Conservation (phyloP, 2,329 filamentous ascomycete species). For the Endocalyx cinctus region DNA sequence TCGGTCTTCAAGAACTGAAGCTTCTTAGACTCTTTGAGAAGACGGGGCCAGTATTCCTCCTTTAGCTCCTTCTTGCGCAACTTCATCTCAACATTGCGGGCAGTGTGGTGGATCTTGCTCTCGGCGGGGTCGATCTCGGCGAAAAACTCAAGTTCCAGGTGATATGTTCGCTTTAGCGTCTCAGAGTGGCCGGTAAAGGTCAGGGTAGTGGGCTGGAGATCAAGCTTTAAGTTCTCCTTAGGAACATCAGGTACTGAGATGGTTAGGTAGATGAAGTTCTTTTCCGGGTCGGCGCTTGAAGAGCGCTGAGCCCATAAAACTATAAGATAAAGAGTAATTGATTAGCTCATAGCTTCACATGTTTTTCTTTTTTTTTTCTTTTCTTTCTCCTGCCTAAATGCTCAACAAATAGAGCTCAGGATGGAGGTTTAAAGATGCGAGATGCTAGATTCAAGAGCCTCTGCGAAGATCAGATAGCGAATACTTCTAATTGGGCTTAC, state of each 20-base stretch:
- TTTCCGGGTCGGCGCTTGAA: conserved; percentile 68
- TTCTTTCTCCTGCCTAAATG: too few relatives aligned
- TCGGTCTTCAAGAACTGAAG: conserved; percentile 96
- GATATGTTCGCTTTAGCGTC: conserved; percentile 81
- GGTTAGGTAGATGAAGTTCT: conserved; percentile 94
- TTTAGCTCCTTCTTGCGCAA: conserved; percentile 96
- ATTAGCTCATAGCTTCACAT: conserved; percentile 6
- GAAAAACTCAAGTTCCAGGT: conserved; percentile 82
- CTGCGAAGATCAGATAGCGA: too few relatives aligned
- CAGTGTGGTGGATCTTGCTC: conserved; percentile 83
- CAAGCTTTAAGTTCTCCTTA: conserved; percentile 70
- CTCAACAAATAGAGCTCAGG: too few relatives aligned
- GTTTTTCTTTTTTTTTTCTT: too few relatives aligned
- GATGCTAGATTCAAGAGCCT: too few relatives aligned
- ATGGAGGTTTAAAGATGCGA: too few relatives aligned
- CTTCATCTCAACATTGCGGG: conserved; percentile 83
- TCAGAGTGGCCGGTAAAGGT: conserved; percentile 78
- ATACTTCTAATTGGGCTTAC: conserved; percentile 19
- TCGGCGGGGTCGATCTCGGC: conserved; percentile 82
- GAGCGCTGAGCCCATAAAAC: conserved; percentile 99
- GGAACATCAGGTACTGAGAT: conserved; percentile 84
- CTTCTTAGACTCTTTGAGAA: conserved; percentile 87
- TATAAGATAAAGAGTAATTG: conserved; percentile 31
- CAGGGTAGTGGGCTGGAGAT: conserved; percentile 72
- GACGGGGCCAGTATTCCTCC: conserved; percentile 90